Percentiles rank a stretch among this genome's conserved stretches.
Conservation (phyloP, 768 basidiomycete species). For the Lactarius evosmus region DNA sequence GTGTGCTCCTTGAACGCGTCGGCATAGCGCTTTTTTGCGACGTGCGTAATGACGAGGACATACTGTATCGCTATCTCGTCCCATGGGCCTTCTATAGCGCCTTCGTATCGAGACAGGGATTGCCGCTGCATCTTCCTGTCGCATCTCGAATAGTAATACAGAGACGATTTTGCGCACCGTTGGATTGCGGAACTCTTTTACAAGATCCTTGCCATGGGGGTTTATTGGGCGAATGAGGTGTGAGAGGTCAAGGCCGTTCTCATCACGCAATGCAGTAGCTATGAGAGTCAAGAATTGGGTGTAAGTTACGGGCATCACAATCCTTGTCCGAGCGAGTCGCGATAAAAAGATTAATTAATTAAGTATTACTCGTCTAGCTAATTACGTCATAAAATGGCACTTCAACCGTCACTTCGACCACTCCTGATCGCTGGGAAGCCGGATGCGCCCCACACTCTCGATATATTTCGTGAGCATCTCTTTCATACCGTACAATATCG, state of each 20-base stretch:
- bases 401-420: conserved; percentile 69
- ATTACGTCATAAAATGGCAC: conserved; percentile 51
- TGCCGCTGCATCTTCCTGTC: conserved; percentile 30
- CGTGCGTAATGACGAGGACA: conserved; percentile 67
- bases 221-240: conserved; percentile 74
- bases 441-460: conserved; percentile 72
- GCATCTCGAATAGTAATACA: not conserved
- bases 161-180: conserved; percentile 37
- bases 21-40: conserved; percentile 58
- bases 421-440: conserved; percentile 57
- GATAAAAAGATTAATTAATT: not conserved
- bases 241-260: conserved; percentile 68
- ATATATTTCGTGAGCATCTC: conserved; percentile 61
- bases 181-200: conserved; percentile 65
- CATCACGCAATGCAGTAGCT: conserved; percentile 54
- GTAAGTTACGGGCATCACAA: conserved; percentile 43
- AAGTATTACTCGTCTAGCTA: not conserved
- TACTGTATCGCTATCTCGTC: conserved; percentile 85
- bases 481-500: not conserved
- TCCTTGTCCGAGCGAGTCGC: not conserved
- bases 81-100: conserved; percentile 71
- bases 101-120: conserved; percentile 48
- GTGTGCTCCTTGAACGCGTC: conserved; percentile 84
- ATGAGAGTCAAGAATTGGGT: conserved; percentile 58
- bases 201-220: conserved; percentile 71